These are phyloP conservation scores for Saccharomycopsis javanensis DNA, from an alignment of 805 yeast genomes.

Conservation along the genomic window DNA sequence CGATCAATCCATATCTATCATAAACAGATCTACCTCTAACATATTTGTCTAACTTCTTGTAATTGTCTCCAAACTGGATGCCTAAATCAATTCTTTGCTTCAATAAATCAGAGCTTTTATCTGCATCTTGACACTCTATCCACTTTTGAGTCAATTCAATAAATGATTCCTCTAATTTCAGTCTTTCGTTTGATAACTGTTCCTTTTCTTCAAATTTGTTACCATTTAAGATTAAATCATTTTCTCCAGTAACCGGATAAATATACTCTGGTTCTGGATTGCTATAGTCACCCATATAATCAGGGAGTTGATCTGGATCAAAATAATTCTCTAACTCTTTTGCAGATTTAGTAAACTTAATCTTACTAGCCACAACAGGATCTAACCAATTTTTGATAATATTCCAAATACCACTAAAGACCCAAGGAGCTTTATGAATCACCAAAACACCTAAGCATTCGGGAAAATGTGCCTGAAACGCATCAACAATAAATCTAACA, in stretches of 20 bases:
- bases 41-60: constrained; percentile 66
- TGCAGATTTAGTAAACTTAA: constrained; percentile 64
- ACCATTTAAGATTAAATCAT: constrained; percentile 34
- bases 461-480: constrained; percentile 95
- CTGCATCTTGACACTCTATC: constrained; percentile 55
- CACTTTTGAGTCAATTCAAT: constrained; percentile 63
- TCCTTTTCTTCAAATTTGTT: constrained; percentile 33
- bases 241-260: constrained; percentile 51
- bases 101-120: constrained; percentile 39
- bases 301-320: constrained; percentile 50
- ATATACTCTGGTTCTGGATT: constrained; percentile 46
- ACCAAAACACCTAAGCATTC: constrained; percentile 79
- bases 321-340: constrained; percentile 62
- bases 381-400: constrained; percentile 90
- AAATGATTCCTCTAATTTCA: constrained; percentile 41
- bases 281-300: constrained; percentile 67
- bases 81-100: constrained; percentile 47
- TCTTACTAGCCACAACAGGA: constrained; percentile 91
- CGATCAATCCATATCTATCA: constrained; percentile 57
- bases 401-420: constrained; percentile 90
- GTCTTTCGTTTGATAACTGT: constrained; percentile 41
- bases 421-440: constrained; percentile 95
- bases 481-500: constrained; percentile 77
- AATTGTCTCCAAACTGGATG: constrained; percentile 48
- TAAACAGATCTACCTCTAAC: constrained; percentile 68